Evolutionary conservation across 305 asterid genomes (phyloP).

Genomic region (Fraxinus latifolia): DNA sequence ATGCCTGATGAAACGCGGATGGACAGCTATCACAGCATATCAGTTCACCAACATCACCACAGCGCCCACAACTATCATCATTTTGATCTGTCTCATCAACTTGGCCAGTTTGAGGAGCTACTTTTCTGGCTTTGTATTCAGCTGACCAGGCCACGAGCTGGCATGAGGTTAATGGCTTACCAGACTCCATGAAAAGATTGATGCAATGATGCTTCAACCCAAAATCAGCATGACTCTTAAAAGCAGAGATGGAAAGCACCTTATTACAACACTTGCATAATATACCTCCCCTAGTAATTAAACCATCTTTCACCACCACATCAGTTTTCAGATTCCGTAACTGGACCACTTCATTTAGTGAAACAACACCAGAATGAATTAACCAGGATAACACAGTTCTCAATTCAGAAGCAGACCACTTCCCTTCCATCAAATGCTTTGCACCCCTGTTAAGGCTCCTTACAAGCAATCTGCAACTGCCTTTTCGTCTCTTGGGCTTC

Average conservation of each 20-base stretch:
- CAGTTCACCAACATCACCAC: conserved; percentile 54
- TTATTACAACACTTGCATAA: conserved; percentile 71
- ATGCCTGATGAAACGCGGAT: conserved; percentile 51
- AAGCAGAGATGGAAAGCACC: conserved; percentile 61
- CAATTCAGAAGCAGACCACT: conserved; percentile 61
- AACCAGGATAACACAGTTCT: conserved; percentile 90
- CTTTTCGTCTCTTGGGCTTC: conserved; percentile 66
- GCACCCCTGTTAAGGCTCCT: conserved; percentile 31
- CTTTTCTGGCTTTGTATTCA: conserved; percentile 77
- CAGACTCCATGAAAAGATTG: conserved; percentile 79
- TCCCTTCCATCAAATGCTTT: conserved; percentile 62
- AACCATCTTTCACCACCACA: conserved; percentile 60
- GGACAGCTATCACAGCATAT: conserved; percentile 61
- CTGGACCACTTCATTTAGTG: conserved; percentile 61
- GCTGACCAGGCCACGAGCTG: conserved; percentile 98
- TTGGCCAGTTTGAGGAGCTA: conserved; percentile 38
- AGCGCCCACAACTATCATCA: conserved; percentile 55
- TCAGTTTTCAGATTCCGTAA: conserved; percentile 56
- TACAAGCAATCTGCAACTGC: conserved; percentile 56
- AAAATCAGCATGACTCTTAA: conserved; percentile 74
- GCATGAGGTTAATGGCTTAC: conserved; percentile 76
- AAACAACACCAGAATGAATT: conserved; percentile 67
- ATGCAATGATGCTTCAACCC: conserved; percentile 48
- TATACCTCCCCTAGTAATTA: conserved; percentile 69
- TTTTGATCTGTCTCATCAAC: conserved; percentile 62